phyloP scores from a whole-genome alignment of 2,329 filamentous ascomycete species.

The Myotisia sp. region DNA sequence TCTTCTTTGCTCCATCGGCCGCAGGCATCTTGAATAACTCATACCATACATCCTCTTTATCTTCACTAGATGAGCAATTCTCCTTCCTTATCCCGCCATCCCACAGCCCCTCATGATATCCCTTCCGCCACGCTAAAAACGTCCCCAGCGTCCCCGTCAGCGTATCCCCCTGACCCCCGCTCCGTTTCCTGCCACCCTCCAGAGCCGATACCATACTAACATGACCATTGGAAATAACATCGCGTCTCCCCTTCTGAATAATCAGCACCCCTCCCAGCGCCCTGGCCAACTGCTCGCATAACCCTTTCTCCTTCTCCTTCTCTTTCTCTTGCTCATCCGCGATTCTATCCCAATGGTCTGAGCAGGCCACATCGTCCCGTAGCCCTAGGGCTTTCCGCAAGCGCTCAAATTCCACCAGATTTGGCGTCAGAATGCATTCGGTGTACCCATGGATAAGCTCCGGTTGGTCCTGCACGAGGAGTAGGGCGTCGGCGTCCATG shows the following conservation, averaged over 20 bases:
- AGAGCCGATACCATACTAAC: conserved; percentile 64
- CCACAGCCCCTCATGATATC: conserved; percentile 77
- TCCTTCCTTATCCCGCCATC: conserved; percentile 31
- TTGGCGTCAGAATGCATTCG: conserved; percentile 81
- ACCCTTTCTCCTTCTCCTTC: conserved; percentile 34
- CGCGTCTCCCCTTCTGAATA: conserved; percentile 71
- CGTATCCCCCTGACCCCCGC: conserved; percentile 90
- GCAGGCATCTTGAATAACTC: too few relatives aligned
- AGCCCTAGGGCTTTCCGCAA: conserved; percentile 61
- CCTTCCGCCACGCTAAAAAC: conserved; percentile 72
- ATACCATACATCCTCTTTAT: conserved; percentile 25
- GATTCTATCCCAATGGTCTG: too few relatives aligned
- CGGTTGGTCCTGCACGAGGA: conserved; percentile 60
- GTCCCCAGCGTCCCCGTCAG: conserved; percentile 81
- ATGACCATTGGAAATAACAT: conserved; percentile 69
- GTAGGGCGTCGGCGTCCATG: conserved; percentile 78
- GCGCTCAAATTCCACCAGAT: conserved; percentile 80
- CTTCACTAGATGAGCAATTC: conserved; percentile 26
- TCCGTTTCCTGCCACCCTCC: conserved; percentile 71
- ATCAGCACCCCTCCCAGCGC: conserved; percentile 79
- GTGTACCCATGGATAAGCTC: conserved; percentile 66
- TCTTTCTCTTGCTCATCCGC: conserved; percentile 27
- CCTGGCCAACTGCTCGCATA: conserved; percentile 55
- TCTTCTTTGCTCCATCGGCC: conserved; percentile 36
- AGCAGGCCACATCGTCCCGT: too few relatives aligned